These are phyloP conservation scores for Fusarium coffeatum DNA, from an alignment of 2,329 filamentous ascomycete species.

Conservation along the genomic window DNA sequence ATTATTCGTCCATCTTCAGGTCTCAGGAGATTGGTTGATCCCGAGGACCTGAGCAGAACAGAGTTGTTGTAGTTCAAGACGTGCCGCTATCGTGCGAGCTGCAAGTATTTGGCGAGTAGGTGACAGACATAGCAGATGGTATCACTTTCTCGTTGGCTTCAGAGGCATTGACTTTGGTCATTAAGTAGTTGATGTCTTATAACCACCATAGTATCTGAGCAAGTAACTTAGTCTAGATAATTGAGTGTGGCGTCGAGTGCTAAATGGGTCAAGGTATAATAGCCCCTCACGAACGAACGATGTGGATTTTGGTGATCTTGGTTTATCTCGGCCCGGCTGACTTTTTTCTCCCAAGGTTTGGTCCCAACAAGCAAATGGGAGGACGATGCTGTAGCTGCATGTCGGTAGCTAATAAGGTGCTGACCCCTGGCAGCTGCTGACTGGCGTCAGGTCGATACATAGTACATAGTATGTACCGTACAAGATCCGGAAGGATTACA, in stretches of 20 bases:
- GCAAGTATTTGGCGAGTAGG: conserved; percentile 6
- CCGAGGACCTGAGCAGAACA: neutral
- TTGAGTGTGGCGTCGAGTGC: neutral
- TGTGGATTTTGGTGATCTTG: conserved; percentile 5
- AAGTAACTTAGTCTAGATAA: neutral
- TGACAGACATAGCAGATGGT: neutral
- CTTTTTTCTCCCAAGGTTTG: neutral
- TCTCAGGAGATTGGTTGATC: neutral
- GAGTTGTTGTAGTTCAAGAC: neutral
- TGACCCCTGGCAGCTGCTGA: conserved; percentile 18
- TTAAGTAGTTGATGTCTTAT: neutral
- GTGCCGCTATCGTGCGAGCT: neutral
- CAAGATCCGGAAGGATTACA: neutral
- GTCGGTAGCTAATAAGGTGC: conserved; percentile 29
- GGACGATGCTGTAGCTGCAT: neutral
- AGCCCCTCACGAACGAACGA: neutral
- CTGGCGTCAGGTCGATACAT: neutral
- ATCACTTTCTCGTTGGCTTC: neutral
- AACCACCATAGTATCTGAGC: neutral
- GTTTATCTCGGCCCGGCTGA: neutral
- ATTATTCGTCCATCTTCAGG: neutral
- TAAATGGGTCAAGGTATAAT: neutral
- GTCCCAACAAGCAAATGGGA: neutral
- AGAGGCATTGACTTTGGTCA: neutral
- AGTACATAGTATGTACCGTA: neutral